Evolutionary conservation across 2,329 filamentous ascomycete genomes (phyloP), one percentile per base, ranked within the genome.

Genomic region (Talaromyces sp.): DNA sequence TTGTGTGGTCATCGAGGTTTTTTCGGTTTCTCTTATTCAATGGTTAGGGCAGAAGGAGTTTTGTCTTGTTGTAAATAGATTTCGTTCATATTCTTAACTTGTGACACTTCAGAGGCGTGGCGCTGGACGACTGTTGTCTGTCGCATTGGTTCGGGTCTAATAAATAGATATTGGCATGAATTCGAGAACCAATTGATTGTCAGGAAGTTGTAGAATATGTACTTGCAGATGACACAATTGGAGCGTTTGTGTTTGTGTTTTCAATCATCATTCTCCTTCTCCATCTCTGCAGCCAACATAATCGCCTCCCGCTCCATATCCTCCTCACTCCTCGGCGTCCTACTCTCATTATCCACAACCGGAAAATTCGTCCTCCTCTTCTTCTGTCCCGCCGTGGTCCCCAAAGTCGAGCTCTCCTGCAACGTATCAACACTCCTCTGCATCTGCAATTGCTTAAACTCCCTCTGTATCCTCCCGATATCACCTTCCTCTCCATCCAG

Each of bases 401-500:
- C 31, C 39, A 28, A 28, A 28, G 9, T 33, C 28, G 28, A 48
- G 33, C 10, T 48, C 17, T 19, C 28, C 17, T 33, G 43, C 6
- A 19, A 6, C 6, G 6, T 13, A 22, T 51, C 45, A 21, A 9
- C 21, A 5, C 35, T 33, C 33, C 66, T 65, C 36, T 70, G 66
- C 57, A 33, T 1, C 17, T 35, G 31, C 19, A n/a, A n/a, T n/a
- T 28, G 25, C 25, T 28, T 28, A 28, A 73, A 70, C 62, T 89
- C 84, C 78, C 81, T 84, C 65, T 92, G 78, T 56, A 86, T 86
- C 37, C 81, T 83, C 5, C 87, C 89, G 13, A 97, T 78, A 75
- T 97, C 89, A 0, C 92, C 93, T 63, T 91, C 88, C 73, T 96
- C 89, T 28, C 83, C 83, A 67, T 96, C 90, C 79, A 99, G 82